These are phyloP conservation scores for Candida coquimbonensis DNA, from an alignment of 805 yeast species.

Conservation along the genomic window DNA sequence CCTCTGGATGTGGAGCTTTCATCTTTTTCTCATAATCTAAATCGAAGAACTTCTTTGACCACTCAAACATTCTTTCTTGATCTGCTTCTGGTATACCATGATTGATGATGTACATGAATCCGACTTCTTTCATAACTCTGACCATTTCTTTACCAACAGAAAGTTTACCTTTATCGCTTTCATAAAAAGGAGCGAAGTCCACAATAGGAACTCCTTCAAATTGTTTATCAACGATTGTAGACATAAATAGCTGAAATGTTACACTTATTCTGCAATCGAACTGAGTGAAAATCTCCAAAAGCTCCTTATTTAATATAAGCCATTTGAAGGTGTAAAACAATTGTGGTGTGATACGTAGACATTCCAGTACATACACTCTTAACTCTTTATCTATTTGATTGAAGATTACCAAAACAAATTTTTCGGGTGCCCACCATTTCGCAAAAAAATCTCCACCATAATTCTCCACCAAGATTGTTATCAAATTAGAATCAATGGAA, in stretches of 20 bases:
- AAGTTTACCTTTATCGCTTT: slow-evolving; percentile 20
- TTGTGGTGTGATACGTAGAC: background rate
- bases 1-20: slow-evolving; percentile 22
- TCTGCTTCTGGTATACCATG: slow-evolving; percentile 17
- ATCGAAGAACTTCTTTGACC: slow-evolving; percentile 18
- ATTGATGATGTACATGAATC: slow-evolving; percentile 21
- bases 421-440: background rate
- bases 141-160: slow-evolving; percentile 22
- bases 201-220: slow-evolving; percentile 20
- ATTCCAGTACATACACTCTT: background rate
- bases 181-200: slow-evolving; percentile 23
- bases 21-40: slow-evolving; percentile 10
- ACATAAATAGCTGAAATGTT: background rate
- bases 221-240: background rate
- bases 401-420: background rate
- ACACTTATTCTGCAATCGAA: background rate
- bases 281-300: background rate
- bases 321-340: background rate
- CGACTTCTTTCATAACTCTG: slow-evolving; percentile 19
- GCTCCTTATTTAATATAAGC: background rate
- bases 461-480: background rate
- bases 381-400: background rate
- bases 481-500: too few species aligned
- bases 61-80: slow-evolving; percentile 16
- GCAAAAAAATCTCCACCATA: background rate